Base-by-base conservation (phyloP, 1,284 basidiomycete genomes). In the Dichomitus squalens region DNA sequence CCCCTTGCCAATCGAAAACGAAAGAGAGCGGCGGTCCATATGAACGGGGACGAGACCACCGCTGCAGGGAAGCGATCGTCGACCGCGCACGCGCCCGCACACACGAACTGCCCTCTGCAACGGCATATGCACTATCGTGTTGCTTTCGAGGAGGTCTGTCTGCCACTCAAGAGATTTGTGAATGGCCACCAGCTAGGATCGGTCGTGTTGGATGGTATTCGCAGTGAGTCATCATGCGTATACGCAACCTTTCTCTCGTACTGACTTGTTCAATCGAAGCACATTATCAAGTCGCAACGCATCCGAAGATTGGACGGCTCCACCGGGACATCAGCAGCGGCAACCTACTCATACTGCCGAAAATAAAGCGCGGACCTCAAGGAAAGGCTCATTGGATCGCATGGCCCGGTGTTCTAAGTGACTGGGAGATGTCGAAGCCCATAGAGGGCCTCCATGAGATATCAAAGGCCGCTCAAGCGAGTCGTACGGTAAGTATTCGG, bases 111-210 rank as follows among this genome's bases (percentile, higher is more conserved):
- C 33, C 60, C 46, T 1, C 20, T 53, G 27, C 52, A 52, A 12
- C 12, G 9, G 3, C 53, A 59, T 16, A 27, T n/a, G 5, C 60
- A 62, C 51, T 62, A 61, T 20, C 60, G 60, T 7, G 18, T 58
- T 3, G 59, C 56, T 2, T 51, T 53, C 5, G 1, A 40, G 11
- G 60, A 61, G 34, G 53, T 61, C 1, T 50, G 40, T 12, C 14
- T 52, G 16, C 54, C 47, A 4, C 12, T 61, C 12, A 4, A 31
- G 16, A n/a, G 39, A 3, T 61, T 58, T 48, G 21, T 4, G 7
- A 5, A 25, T 11, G 47, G 50, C 6, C 20, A 11, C 3, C 49
- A 49, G 35, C 49, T 61, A 3, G 20, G 58, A 3, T 8, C 29
- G 16, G 23, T 55, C 11, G 23, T 61, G 8, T 27, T 40, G 3